These are phyloP conservation scores for Crucibulum laeve DNA, from an alignment of 768 basidiomycete genomes.

Conservation along the genomic window DNA sequence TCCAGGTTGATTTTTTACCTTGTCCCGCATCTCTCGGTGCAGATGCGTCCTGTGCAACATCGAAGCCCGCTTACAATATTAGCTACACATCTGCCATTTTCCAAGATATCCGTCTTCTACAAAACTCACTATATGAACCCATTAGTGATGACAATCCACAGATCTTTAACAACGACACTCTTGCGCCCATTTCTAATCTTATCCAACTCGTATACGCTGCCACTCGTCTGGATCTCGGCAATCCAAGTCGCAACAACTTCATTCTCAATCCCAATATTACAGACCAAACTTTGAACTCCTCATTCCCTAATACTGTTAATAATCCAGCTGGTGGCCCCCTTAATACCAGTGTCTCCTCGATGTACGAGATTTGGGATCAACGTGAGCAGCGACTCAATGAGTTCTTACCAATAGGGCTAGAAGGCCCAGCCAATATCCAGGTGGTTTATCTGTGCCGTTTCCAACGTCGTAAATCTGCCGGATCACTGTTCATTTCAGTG, in stretches of 20 bases:
- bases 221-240: conserved; percentile 18
- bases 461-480: conserved; percentile 8
- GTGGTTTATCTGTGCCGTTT: conserved; percentile 16
- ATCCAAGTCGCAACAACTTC: conserved; percentile 17
- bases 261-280: conserved; percentile 10
- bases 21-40: conserved; percentile 11
- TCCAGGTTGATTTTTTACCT: conserved; percentile 10
- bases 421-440: conserved; percentile 11
- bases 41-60: conserved; percentile 7
- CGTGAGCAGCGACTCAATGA: neutral
- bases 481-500: conserved; percentile 11
- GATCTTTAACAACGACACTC: conserved; percentile 1
- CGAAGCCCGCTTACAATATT: conserved; percentile 8
- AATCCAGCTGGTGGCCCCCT: neutral
- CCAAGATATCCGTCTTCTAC: neutral
- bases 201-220: conserved; percentile 15
- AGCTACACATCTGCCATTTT: conserved; percentile 4
- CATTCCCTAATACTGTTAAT: conserved; percentile 5
- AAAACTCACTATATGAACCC: neutral
- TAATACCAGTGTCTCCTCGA: neutral
- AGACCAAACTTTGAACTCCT: conserved; percentile 2
- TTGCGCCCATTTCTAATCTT: conserved; percentile 9
- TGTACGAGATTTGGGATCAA: neutral
- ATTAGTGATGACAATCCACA: neutral
- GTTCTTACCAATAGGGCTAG: conserved; percentile 6